Percentiles rank a stretch among this genome's conserved stretches.
These are phyloP conservation scores for Aspergillus intermedius DNA, from an alignment of 2,329 filamentous ascomycete genomes.

Conservation along the genomic window DNA sequence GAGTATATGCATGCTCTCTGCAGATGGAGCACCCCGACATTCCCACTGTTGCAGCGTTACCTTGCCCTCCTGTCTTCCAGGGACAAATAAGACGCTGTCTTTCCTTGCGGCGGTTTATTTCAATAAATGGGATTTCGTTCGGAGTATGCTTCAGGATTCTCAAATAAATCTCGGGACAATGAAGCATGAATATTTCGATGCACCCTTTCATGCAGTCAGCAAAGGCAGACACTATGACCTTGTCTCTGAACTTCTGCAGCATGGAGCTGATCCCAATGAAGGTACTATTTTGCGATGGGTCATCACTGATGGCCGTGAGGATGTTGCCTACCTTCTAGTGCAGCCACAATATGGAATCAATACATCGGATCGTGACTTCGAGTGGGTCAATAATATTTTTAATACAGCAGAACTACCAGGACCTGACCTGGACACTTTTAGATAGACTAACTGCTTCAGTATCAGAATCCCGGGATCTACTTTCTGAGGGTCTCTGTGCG, in stretches of 20 bases:
- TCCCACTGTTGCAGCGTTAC: neutral
- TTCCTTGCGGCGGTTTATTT: neutral
- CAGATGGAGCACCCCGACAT: neutral
- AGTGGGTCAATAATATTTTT: neutral
- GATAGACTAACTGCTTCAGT: neutral
- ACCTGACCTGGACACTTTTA: neutral
- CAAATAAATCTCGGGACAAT: neutral
- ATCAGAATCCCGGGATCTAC: neutral
- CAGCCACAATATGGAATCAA: neutral
- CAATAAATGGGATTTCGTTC: neutral
- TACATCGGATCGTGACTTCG: neutral
- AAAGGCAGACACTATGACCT: neutral
- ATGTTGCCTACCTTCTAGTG: constrained; percentile 2
- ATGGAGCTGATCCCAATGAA: neutral
- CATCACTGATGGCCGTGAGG: constrained; percentile 10
- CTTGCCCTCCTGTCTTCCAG: neutral
- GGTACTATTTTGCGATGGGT: neutral
- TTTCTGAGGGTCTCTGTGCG: constrained; percentile 1
- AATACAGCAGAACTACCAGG: neutral
- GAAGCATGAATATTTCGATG: neutral
- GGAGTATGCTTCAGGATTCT: neutral
- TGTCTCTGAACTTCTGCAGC: neutral
- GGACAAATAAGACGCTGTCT: neutral
- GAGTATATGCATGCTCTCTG: constrained; percentile 1
- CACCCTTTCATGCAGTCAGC: neutral